Evolutionary conservation across 345 rosid genomes (phyloP), one percentile per base, ranked within the genome.

Genomic region (Eucalyptus marginata): DNA sequence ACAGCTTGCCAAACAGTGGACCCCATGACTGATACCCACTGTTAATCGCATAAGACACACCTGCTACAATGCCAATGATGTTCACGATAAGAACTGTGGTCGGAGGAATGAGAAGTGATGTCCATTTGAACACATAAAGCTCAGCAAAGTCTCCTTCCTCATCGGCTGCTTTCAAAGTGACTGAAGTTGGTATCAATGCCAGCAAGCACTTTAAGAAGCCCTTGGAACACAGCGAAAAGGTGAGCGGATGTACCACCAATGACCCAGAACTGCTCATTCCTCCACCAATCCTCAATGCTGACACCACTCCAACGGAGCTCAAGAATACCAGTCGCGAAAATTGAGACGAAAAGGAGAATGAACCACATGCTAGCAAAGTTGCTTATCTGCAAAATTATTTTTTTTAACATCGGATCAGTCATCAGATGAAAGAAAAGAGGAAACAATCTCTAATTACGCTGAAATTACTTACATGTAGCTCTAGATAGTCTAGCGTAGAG

Each of bases 1-100:
- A 97, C 89, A 97, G 95, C 96, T 95, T 96, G 85, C 99, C 99
- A 20, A 97, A 97, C 49, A 97, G 97, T 0, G 99, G 99, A 85
- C 99, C 99, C 99, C 99, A 98, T 4, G 99, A 98, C 87, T 98
- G 99, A 93, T 98, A 98, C 10, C 99, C 99, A 5, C 99, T 98
- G 96, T 98, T 98, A 51, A 97, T 92, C 47, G 99, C 99, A 50
- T 90, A 97, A 1, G 99, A 98, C 36, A 98, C 97, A n/a, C 99
- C 99, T 8, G 99, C 99, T 80, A 98, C 99, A n/a, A 98, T 95
- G 51, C 99, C 99, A 40, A 98, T 94, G 90, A 98, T 84, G 95
- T 98, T 98, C 89, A 98, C 94, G 5, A 97, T 91, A 62, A 98
- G 94, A 88, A 98, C 98, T 6, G 98, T 98, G 86, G 99, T 98